Evolutionary conservation across 371 early-diverging fungal species (phyloP).

Genomic region (Actinomortierella wolfii): DNA sequence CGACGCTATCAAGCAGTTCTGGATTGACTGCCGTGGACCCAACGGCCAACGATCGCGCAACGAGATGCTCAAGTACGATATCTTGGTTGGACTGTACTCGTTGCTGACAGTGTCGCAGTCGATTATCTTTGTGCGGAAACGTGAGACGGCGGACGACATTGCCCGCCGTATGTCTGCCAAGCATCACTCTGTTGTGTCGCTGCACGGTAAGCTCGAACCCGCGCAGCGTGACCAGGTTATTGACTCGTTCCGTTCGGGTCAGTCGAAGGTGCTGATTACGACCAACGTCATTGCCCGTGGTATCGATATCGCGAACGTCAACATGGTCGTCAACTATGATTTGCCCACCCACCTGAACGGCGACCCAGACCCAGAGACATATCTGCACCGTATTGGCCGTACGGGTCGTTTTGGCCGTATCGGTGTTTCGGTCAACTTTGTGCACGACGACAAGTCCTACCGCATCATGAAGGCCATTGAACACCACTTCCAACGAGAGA

Average conservation of each 20-base stretch:
- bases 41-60: constrained; percentile 27
- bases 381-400: constrained; percentile 98
- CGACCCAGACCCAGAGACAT: constrained; percentile 90
- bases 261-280: constrained; percentile 93
- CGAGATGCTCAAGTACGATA: constrained; percentile 81
- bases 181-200: constrained; percentile 82
- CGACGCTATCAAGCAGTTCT: constrained; percentile 95
- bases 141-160: constrained; percentile 86
- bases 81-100: constrained; percentile 86
- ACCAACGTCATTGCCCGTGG: constrained; percentile 98
- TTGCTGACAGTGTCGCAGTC: constrained; percentile 95
- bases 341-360: constrained; percentile 72
- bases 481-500: constrained; percentile 73
- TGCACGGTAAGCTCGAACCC: constrained; percentile 90
- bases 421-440: constrained; percentile 97
- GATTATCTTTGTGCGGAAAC: constrained; percentile 94
- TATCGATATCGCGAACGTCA: constrained; percentile 97
- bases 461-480: constrained; percentile 79
- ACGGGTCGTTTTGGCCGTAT: constrained; percentile 98
- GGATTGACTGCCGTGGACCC: constrained; percentile 82
- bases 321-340: constrained; percentile 98
- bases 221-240: constrained; percentile 92
- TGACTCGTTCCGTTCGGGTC: constrained; percentile 90
- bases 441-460: constrained; percentile 74
- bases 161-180: constrained; percentile 75